Base-by-base conservation (phyloP, 371 early-diverging fungal genomes). In the Rhizopus sp. region DNA sequence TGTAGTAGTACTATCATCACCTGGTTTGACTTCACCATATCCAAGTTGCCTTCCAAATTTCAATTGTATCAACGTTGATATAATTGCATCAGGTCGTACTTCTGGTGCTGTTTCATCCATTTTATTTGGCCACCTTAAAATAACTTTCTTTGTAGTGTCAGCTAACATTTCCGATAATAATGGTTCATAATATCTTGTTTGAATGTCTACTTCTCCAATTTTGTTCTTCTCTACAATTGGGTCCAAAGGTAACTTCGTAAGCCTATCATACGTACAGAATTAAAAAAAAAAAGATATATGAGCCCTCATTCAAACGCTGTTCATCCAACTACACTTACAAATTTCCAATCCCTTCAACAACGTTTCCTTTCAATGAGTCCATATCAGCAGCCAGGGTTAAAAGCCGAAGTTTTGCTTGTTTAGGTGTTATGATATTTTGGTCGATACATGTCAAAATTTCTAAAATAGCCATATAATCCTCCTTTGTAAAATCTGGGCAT, bases 121-220 rank as follows among this genome's bases (percentile, higher is more conserved):
- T 30, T 55, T 61, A n/a, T 55, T 55, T 37, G 55, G 61, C 61
- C 55, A 61, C n/a, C 55, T 39, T 38, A 55, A 61, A 49, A 55
- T 50, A 32, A 61, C 55, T 55, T 61, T 61, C 61, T 45, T 55
- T 4, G 51, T 55, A 15, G n/a, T 55, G 49, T 55, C 51, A 4
- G 61, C 50, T n/a, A 55, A 53, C 33, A 59, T 59, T 17, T 10
- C 33, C 31, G 57, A 63, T 39, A 68, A 50, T 45, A 68, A 57
- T 1, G 62, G 58, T 7, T 62, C 68, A 67, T 62, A 67, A 34
- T 56, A 62, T 40, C 54, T 59, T n/a, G 60, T 53, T 50, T 62
- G 68, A 15, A 62, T n/a, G 15, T 59, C 68, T 16, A 59, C 57
- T 62, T 67, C 63, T 1, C 68, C 63, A 49, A 67, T 15, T 53